These are phyloP conservation scores for Colletotrichum scovillei DNA, from an alignment of 2,329 filamentous ascomycete genomes.

Conservation along the genomic window DNA sequence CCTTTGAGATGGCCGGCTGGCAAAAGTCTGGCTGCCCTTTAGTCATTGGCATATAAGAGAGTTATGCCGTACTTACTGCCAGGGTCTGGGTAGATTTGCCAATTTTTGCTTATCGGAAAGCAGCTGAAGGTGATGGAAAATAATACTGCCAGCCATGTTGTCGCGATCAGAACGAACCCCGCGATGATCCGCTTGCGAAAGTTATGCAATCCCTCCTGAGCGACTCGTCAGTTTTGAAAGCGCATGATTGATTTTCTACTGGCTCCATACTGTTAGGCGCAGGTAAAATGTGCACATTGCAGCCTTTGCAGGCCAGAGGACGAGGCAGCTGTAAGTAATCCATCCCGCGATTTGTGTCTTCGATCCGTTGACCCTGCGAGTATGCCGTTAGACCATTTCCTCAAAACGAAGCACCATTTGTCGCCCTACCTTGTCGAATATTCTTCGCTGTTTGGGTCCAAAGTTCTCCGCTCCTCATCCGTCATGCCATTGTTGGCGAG, in stretches of 20 bases:
- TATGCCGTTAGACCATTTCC: background rate
- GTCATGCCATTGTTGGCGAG: slow-evolving; percentile 70
- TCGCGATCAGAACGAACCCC: slow-evolving; percentile 55
- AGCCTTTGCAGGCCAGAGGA: slow-evolving; percentile 64
- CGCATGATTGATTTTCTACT: background rate
- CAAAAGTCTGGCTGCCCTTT: slow-evolving; percentile 46
- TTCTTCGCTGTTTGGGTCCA: slow-evolving; percentile 58
- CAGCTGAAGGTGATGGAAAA: slow-evolving; percentile 61
- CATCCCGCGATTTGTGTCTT: slow-evolving; percentile 66
- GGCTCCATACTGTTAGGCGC: slow-evolving; percentile 54
- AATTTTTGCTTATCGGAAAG: slow-evolving; percentile 58
- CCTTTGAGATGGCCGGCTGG: slow-evolving; percentile 35
- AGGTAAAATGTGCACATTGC: slow-evolving; percentile 65
- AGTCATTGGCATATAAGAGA: slow-evolving; percentile 38
- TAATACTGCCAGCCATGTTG: slow-evolving; percentile 57
- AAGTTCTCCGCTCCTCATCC: slow-evolving; percentile 55
- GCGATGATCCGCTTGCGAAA: slow-evolving; percentile 52
- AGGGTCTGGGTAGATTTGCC: slow-evolving; percentile 65
- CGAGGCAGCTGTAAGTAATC: slow-evolving; percentile 56
- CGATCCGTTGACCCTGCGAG: slow-evolving; percentile 58
- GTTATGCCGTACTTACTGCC: slow-evolving; percentile 51
- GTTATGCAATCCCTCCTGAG: slow-evolving; percentile 25
- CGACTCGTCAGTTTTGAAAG: background rate
- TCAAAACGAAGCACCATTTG: background rate
- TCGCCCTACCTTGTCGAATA: slow-evolving; percentile 50